Conservation (phyloP, 257 asterid species). For the Ocimum tenuiflorum region DNA sequence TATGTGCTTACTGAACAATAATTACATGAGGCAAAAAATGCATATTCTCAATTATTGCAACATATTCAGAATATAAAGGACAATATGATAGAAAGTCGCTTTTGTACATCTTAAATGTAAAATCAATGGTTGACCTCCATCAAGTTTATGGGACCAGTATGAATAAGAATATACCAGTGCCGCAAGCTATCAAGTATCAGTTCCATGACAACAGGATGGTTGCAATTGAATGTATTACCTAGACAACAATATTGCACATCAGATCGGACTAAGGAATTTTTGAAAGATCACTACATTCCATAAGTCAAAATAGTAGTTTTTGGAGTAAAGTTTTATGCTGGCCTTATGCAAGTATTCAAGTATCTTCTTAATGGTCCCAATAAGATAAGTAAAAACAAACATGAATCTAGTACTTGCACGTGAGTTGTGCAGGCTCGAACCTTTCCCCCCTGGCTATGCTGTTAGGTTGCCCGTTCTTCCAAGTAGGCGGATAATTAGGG, state of each 20-base stretch:
- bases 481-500: too few relatives aligned
- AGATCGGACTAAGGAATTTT: background rate
- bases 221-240: conserved; percentile 96
- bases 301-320: too few relatives aligned
- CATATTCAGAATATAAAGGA: background rate
- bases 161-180: conserved; percentile 65
- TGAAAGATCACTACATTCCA: too few relatives aligned
- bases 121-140: background rate
- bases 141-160: conserved; percentile 9
- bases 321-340: too few relatives aligned
- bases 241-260: conserved; percentile 23
- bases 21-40: background rate
- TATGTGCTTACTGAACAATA: background rate
- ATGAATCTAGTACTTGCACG: too few relatives aligned
- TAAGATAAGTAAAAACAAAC: too few relatives aligned
- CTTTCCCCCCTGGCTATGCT: too few relatives aligned
- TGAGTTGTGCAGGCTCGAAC: too few relatives aligned
- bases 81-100: background rate
- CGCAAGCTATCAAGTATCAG: conserved; percentile 89
- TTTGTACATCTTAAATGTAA: conserved; percentile 11
- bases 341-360: too few relatives aligned
- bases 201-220: conserved; percentile 96
- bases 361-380: too few relatives aligned
- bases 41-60: background rate
- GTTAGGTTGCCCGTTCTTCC: too few relatives aligned